Conservation (phyloP, 495 filamentous ascomycete genomes). For the Trichocladium antarcticum region DNA sequence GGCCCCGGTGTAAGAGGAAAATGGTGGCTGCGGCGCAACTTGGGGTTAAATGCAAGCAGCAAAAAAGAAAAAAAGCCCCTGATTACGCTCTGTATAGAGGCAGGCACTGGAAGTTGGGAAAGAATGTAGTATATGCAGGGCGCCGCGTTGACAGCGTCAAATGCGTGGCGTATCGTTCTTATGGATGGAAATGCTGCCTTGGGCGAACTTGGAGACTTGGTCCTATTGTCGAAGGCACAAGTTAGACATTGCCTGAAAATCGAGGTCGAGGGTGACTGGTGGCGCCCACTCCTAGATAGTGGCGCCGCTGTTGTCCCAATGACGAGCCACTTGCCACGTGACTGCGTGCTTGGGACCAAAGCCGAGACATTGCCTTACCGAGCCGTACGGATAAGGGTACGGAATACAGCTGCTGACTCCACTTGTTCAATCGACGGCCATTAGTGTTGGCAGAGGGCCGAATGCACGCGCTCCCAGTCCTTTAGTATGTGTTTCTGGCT, state of each 20-base stretch:
- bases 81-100: neutral
- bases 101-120: neutral
- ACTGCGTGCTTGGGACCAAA: too few species aligned
- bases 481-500: neutral
- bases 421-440: neutral
- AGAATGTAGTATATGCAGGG: neutral
- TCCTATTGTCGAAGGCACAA: neutral
- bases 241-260: constrained; percentile 7
- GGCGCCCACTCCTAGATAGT: too few species aligned
- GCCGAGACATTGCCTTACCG: too few species aligned
- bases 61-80: neutral
- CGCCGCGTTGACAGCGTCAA: constrained; percentile 3
- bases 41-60: neutral
- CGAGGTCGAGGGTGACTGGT: neutral
- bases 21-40: neutral
- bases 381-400: too few species aligned
- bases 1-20: neutral
- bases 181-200: constrained; percentile 4
- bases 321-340: too few species aligned
- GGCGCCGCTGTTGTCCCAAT: too few species aligned
- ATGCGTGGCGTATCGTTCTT: neutral
- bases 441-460: neutral
- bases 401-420: neutral
- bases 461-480: neutral
- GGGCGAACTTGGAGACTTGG: neutral